Conservation (phyloP, 78 protist species). For the Creolimax fragrantissima region DNA sequence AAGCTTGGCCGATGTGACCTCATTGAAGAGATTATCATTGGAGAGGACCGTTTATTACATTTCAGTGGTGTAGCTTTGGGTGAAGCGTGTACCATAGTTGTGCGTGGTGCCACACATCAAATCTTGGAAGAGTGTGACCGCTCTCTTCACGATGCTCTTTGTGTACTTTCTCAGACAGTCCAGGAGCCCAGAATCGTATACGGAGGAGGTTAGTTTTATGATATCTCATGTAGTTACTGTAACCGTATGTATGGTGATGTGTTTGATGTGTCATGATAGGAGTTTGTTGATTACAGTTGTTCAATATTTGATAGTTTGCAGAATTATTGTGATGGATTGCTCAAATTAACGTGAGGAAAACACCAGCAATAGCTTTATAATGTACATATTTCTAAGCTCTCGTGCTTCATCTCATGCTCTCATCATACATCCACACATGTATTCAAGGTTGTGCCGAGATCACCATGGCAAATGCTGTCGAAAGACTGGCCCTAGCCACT, state of each 20-base stretch:
- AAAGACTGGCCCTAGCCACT: conserved; percentile 64
- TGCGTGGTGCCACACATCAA: conserved; percentile 93
- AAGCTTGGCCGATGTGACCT: conserved; percentile 77
- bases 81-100: conserved; percentile 97
- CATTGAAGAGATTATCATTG: conserved; percentile 96
- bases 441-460: conserved; percentile 81
- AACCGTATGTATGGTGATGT: too few relatives aligned
- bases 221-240: background rate
- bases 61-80: conserved; percentile 74
- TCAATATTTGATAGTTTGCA: background rate
- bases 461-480: conserved; percentile 91
- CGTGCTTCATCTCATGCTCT: too few relatives aligned
- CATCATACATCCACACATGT: too few relatives aligned
- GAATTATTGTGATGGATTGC: background rate
- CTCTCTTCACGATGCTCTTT: conserved; percentile 98
- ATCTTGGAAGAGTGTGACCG: conserved; percentile 98
- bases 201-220: conserved; percentile 81
- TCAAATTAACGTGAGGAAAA: too few relatives aligned
- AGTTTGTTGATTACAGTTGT: background rate
- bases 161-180: conserved; percentile 86
- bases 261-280: too few relatives aligned
- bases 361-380: too few relatives aligned
- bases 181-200: conserved; percentile 67
- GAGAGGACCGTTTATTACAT: conserved; percentile 90
- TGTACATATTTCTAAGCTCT: too few relatives aligned